phyloP scores from a whole-genome alignment of 176 grass and related monocot genomes.

The Avena sativa region DNA sequence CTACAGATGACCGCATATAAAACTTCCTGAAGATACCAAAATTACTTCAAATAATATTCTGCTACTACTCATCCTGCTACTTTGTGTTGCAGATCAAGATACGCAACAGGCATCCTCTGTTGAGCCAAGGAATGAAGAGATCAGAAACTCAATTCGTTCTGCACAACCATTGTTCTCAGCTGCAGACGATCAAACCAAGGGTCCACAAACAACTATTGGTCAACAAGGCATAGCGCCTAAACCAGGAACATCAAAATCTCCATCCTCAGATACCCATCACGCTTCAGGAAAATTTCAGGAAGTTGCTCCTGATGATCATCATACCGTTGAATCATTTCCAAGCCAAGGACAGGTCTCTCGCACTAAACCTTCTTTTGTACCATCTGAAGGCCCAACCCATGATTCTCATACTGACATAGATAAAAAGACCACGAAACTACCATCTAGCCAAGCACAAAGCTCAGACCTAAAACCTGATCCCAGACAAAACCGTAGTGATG shows the following conservation, averaged over 20 bases:
- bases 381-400: not conserved
- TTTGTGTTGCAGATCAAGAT: slow-evolving; percentile 38
- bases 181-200: slow-evolving; percentile 31
- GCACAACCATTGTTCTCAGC: not conserved
- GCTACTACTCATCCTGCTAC: not conserved
- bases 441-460: slow-evolving; percentile 22
- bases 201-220: slow-evolving; percentile 7
- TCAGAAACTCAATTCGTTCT: slow-evolving; percentile 10
- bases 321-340: not conserved
- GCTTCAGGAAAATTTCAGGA: slow-evolving; percentile 15
- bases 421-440: not conserved
- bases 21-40: not conserved
- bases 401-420: not conserved
- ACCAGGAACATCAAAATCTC: slow-evolving; percentile 10
- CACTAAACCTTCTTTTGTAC: not conserved
- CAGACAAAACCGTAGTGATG: not conserved
- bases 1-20: not conserved
- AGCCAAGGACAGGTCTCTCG: slow-evolving; percentile 24
- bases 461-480: slow-evolving; percentile 5
- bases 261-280: slow-evolving; percentile 2
- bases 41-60: slow-evolving; percentile 1
- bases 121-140: slow-evolving; percentile 17
- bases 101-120: not conserved
- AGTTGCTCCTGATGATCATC: slow-evolving; percentile 18
- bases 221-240: not conserved